These are phyloP conservation scores for Adenanthera pavonina DNA, from an alignment of 306 rosid genomes.

Conservation along the genomic window DNA sequence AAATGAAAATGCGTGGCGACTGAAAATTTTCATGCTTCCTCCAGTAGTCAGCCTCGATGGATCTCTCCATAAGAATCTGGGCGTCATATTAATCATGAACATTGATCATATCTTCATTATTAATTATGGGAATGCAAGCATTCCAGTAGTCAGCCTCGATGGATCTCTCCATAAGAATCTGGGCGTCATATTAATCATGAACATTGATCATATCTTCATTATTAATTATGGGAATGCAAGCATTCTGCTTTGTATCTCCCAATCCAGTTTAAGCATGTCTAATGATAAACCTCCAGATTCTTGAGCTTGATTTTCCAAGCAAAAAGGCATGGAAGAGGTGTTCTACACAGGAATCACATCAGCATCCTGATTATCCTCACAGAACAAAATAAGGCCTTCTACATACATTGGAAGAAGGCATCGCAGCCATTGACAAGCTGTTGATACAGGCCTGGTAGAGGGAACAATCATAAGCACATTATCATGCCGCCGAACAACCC, in stretches of 20 bases:
- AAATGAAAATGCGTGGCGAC: neutral
- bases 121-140: slow-evolving; percentile 22
- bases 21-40: slow-evolving; percentile 17
- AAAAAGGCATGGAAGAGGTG: neutral
- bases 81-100: slow-evolving; percentile 9
- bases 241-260: slow-evolving; percentile 41
- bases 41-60: neutral
- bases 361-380: slow-evolving; percentile 78
- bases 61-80: slow-evolving; percentile 8
- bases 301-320: neutral
- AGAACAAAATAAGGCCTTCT: slow-evolving; percentile 84
- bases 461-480: slow-evolving; percentile 95
- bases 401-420: slow-evolving; percentile 86
- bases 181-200: slow-evolving; percentile 2
- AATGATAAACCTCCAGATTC: slow-evolving; percentile 27
- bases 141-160: slow-evolving; percentile 4
- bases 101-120: neutral
- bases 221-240: slow-evolving; percentile 19
- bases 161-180: slow-evolving; percentile 9
- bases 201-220: neutral
- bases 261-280: slow-evolving; percentile 36
- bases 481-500: slow-evolving; percentile 87
- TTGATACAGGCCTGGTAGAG: slow-evolving; percentile 70
- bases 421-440: slow-evolving; percentile 84
- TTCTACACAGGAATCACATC: slow-evolving; percentile 89